Conservation (phyloP, 208 protist genomes). For the Leishmania guyanensis region DNA sequence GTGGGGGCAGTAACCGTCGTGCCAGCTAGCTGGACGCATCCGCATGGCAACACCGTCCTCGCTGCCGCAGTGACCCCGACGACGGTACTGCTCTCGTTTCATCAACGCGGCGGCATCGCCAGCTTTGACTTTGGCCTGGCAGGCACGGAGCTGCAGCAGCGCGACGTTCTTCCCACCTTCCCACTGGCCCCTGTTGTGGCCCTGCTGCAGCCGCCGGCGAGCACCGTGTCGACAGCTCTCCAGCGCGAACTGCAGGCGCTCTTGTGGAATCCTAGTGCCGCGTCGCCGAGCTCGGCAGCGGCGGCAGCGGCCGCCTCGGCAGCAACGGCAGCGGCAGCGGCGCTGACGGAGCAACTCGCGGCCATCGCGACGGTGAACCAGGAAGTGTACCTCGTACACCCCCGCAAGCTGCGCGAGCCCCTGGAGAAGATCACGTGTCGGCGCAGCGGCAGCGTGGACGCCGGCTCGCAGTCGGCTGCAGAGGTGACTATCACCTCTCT, state of each 20-base stretch:
- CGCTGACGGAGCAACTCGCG: constrained; percentile 43
- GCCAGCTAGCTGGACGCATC: constrained; percentile 66
- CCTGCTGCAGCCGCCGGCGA: constrained; percentile 53
- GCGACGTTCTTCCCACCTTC: constrained; percentile 69
- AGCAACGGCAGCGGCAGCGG: constrained; percentile 6
- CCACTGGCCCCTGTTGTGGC: constrained; percentile 58
- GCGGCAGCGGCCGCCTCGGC: constrained; percentile 7
- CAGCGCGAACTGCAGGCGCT: constrained; percentile 36
- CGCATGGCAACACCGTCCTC: constrained; percentile 73
- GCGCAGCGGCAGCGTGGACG: neutral
- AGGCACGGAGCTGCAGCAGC: constrained; percentile 58
- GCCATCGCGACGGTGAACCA: constrained; percentile 67
- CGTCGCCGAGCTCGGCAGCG: constrained; percentile 9
- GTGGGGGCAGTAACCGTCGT: constrained; percentile 18
- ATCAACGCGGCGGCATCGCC: constrained; percentile 69
- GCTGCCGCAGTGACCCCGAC: constrained; percentile 63
- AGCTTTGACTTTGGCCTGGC: constrained; percentile 70
- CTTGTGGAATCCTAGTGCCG: constrained; percentile 28
- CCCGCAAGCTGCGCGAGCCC: constrained; percentile 58
- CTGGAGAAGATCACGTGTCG: constrained; percentile 66
- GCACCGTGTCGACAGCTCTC: constrained; percentile 28
- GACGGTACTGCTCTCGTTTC: constrained; percentile 60
- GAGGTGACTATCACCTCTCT: constrained; percentile 61
- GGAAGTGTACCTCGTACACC: constrained; percentile 75
- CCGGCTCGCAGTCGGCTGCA: neutral